phyloP scores from a whole-genome alignment of 2,329 filamentous ascomycete species.

The Penicillium paneum region DNA sequence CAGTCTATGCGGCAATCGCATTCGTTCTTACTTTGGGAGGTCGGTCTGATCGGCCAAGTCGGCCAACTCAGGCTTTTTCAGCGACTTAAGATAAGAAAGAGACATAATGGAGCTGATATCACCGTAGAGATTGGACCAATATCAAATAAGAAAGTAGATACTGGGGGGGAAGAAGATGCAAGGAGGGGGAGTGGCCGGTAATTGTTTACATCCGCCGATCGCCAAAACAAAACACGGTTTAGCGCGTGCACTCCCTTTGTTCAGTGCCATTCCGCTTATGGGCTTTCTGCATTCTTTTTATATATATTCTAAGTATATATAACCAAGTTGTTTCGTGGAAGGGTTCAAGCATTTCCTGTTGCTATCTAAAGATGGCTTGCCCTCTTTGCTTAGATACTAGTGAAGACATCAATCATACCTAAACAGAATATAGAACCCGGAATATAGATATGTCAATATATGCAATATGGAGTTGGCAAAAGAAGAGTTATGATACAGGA shows the following conservation, averaged over 20 bases:
- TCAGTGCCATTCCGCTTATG: neutral
- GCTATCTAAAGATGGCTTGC: neutral
- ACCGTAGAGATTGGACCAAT: conserved; percentile 9
- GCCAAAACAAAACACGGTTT: conserved; percentile 29
- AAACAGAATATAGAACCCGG: neutral
- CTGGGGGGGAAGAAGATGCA: conserved; percentile 16
- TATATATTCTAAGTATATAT: neutral
- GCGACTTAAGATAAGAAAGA: conserved; percentile 72
- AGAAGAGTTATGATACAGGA: conserved; percentile 18
- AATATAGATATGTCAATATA: neutral
- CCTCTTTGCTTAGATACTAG: no score
- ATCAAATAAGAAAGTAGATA: conserved; percentile 14
- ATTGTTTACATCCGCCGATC: conserved; percentile 35
- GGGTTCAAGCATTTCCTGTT: neutral
- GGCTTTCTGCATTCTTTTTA: neutral
- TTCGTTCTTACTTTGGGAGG: conserved; percentile 64
- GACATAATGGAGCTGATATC: conserved; percentile 52
- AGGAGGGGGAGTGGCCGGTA: conserved; percentile 17
- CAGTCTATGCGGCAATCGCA: conserved; percentile 5
- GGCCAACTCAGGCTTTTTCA: conserved; percentile 77
- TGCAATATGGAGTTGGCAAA: conserved; percentile 3
- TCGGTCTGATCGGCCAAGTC: conserved; percentile 70
- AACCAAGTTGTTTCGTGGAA: neutral
- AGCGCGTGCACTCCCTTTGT: conserved; percentile 20
- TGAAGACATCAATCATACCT: neutral